These are phyloP conservation scores for Cryptosporidium muris DNA, from an alignment of 169 alveolate genomes.

Conservation along the genomic window DNA sequence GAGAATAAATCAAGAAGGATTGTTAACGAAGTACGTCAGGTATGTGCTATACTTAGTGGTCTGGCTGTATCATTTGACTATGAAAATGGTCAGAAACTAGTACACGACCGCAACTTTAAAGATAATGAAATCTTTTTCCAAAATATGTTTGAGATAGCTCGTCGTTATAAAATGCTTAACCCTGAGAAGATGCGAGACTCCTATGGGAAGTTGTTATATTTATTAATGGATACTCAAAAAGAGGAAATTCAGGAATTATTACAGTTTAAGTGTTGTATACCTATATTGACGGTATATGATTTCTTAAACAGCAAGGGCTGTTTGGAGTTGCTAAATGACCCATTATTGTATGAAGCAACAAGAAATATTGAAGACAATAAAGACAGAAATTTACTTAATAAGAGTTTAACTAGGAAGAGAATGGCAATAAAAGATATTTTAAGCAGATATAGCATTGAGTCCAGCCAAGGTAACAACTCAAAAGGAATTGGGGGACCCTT, in stretches of 20 bases:
- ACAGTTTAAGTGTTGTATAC: constrained; percentile 81
- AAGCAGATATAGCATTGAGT: constrained; percentile 34
- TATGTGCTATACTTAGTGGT: constrained; percentile 89
- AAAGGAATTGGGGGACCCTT: constrained; percentile 33
- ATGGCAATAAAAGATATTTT: constrained; percentile 61
- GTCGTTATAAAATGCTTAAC: constrained; percentile 89
- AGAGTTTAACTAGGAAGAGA: constrained; percentile 35
- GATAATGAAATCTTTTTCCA: constrained; percentile 83
- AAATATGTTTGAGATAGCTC: constrained; percentile 87
- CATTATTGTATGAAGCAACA: constrained; percentile 84
- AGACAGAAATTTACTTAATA: constrained; percentile 20
- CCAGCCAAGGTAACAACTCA: constrained; percentile 8
- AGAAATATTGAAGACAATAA: constrained; percentile 75
- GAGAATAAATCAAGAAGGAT: constrained; percentile 79
- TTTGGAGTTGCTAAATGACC: constrained; percentile 83
- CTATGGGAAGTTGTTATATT: constrained; percentile 88
- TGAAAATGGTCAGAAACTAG: constrained; percentile 86
- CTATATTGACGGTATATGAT: constrained; percentile 86
- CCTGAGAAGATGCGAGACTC: constrained; percentile 89
- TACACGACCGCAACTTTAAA: constrained; percentile 83
- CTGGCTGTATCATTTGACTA: constrained; percentile 88
- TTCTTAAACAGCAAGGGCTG: constrained; percentile 83
- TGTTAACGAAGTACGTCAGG: constrained; percentile 82
- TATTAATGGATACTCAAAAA: constrained; percentile 88
- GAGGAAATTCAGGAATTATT: constrained; percentile 84